Evolutionary conservation across 352 stramenopile genomes (phyloP), one percentile per base, ranked within the genome.

Genomic region (Phytophthora megakarya): DNA sequence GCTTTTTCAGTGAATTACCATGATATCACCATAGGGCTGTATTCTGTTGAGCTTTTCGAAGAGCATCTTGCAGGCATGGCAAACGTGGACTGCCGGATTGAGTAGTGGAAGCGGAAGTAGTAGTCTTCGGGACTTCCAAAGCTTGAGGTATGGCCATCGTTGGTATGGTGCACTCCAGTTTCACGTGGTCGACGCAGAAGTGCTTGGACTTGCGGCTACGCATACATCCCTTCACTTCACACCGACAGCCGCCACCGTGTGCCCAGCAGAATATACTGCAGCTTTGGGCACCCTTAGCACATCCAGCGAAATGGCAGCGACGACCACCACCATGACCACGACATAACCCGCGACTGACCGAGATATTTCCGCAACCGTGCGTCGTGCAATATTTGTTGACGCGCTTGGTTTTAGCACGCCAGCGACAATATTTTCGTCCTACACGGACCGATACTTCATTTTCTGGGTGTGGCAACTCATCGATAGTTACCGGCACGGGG

Each of bases 191-290:
- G 5, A 44, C 50, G 18, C 60, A 67, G 26, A 67, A 63, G 5
- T 64, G 65, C 63, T 84, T 82, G 23, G 79, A 74, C 70, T 84
- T 82, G 65, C 80, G 56, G 49, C 68, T 81, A 16, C 75, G 76
- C 68, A 82, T 79, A 55, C 80, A 89, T 22, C 48, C 59, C 32
- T 78, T 65, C 12, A 78, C 76, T 47, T 85, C 75, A 42, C 80
- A 89, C 3, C 78, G 78, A 49, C 83, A 73, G 16, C 80, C 78
- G 8, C 80, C 80, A 13, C 80, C 80, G 56, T 89, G 78, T 3
- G 73, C 61, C 73, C 80, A 86, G 51, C 80, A 89, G 21, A 76
- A 80, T 16, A 79, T 64, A 16, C 76, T 82, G 12, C 73, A 63
- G 30, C 76, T 84, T 45, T 88, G 78, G 15, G 78, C 79, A 15